Percentiles rank a stretch among this genome's conserved stretches.
Evolutionary conservation across 176 grass and related monocot genomes (phyloP).

Genomic region (Pharus latifolius): DNA sequence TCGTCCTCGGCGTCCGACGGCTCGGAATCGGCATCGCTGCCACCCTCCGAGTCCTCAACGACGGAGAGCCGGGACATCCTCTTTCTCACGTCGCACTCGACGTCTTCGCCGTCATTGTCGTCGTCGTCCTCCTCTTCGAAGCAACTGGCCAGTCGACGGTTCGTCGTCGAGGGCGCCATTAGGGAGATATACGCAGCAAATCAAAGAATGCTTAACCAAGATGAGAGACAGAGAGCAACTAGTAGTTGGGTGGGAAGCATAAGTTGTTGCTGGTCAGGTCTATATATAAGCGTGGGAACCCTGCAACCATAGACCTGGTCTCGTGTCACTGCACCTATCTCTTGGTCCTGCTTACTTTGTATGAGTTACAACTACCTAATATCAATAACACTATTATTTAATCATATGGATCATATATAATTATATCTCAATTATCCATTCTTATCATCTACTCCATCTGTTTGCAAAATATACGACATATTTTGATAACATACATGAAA

Average conservation of each 20-base stretch:
- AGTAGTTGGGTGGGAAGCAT: not conserved
- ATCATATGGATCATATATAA: no score
- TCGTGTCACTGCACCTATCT: no score
- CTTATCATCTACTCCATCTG: no score
- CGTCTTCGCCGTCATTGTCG: not conserved
- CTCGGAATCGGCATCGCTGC: not conserved
- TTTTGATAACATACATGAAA: no score
- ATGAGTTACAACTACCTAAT: no score
- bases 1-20: not conserved
- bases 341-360: no score
- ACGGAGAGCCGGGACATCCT: slow-evolving; percentile 33
- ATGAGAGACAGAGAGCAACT: not conserved
- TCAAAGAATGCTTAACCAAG: no score
- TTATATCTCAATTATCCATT: no score
- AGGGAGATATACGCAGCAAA: no score
- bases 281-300: slow-evolving; percentile 27
- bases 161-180: slow-evolving; percentile 14
- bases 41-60: slow-evolving; percentile 12
- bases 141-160: not conserved
- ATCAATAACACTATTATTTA: no score
- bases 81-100: not conserved
- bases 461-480: no score
- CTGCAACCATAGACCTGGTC: no score
- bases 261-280: not conserved
- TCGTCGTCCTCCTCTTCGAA: not conserved